Conservation (phyloP, 805 yeast species). For the Pichia thaimueangensis region DNA sequence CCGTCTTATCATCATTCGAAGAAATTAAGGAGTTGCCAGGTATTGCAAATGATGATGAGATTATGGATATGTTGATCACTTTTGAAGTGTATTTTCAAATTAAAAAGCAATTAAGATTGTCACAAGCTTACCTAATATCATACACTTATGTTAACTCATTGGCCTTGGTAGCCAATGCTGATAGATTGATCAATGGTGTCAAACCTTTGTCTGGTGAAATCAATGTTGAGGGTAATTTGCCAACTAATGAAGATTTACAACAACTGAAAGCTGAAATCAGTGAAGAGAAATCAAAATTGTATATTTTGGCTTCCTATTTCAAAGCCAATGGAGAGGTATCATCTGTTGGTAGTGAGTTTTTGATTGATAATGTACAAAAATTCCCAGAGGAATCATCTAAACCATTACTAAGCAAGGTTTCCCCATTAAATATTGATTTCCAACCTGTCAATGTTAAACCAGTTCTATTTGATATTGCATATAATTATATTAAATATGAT, state of each 20-base stretch:
- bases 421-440: conserved; percentile 31
- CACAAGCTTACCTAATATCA: conserved; percentile 37
- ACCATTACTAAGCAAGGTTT: conserved; percentile 28
- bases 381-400: conserved; percentile 25
- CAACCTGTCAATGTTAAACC: conserved; percentile 75
- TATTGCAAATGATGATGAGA: conserved; percentile 76
- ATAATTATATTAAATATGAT: conserved; percentile 65
- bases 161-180: conserved; percentile 34
- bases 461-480: conserved; percentile 85
- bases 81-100: conserved; percentile 44
- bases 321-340: conserved; percentile 18
- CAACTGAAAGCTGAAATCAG: conserved; percentile 20
- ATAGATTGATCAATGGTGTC: conserved; percentile 6
- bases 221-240: conserved; percentile 30
- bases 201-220: conserved; percentile 2
- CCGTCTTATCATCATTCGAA: conserved; percentile 45
- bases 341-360: conserved; percentile 14
- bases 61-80: conserved; percentile 46
- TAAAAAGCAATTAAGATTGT: conserved; percentile 37
- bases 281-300: conserved; percentile 27
- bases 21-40: conserved; percentile 82
- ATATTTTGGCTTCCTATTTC: conserved; percentile 44
- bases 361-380: conserved; percentile 26
- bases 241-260: conserved; percentile 31
- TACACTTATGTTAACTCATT: conserved; percentile 43